Evolutionary conservation across 441 rosid genomes (phyloP), one percentile per base, ranked within the genome.

Genomic region (Mallotus japonicus): DNA sequence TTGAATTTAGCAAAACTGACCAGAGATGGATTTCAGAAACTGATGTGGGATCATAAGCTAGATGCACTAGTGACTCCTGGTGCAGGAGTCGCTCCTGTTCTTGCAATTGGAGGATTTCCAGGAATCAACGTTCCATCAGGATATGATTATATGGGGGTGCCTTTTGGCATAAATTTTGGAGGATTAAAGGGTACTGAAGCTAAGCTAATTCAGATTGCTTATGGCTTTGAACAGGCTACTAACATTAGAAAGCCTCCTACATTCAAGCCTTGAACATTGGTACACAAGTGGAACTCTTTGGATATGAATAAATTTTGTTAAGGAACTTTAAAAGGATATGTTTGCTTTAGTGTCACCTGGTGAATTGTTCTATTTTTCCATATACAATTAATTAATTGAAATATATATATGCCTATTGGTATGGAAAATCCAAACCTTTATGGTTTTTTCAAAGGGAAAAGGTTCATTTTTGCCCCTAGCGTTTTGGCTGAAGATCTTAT

Each of bases 191-290:
- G 87, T 16, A 67, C 78, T 32, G 91, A 87, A 74, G 89, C 88
- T 11, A 87, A 88, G 75, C 86, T 90, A 14, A 87, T 90, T 37
- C 86, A 90, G 73, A 86, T 87, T 57, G 89, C 92, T 19, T 89
- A 81, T 77, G 86, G 73, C 47, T 92, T 87, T 62, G 95, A 92
- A 80, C 89, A 87, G 73, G 86, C 87, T 49, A 90, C 90, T 12
- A 73, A 72, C 67, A 76, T 84, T 37, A 83, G 92, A 78, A 83
- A 79, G 73, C 89, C 89, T 60, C 93, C 91, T 20, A 59, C 85
- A 8, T 82, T 82, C 58, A 67, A 40, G 40, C 51, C 78, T 55
- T 73, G 60, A 65, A 46, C 3, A 49, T 32, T 74, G 28, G 53
- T 32, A n/a, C 15, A 9, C 47, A 44, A 44, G 6, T 6, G 47